Conservation (phyloP, 306 rosid species). For the Quillaja saponaria region DNA sequence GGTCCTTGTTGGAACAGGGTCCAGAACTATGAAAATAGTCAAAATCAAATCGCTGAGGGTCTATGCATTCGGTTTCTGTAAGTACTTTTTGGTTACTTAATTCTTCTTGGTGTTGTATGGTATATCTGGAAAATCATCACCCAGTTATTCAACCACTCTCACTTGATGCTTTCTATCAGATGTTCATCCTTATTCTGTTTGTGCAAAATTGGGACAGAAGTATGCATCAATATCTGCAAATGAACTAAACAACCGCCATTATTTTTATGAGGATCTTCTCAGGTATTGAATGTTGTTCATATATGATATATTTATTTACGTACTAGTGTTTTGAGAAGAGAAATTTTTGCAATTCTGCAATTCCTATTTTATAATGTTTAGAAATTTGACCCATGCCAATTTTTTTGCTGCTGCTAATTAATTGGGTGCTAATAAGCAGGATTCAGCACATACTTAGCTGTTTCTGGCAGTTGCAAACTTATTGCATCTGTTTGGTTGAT, state of each 20-base stretch:
- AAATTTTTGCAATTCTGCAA: slow-evolving; percentile 5
- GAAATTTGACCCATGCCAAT: background rate
- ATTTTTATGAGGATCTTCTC: slow-evolving; percentile 86
- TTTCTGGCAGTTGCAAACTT: slow-evolving; percentile 12
- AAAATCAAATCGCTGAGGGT: slow-evolving; percentile 78
- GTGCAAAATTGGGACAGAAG: slow-evolving; percentile 87
- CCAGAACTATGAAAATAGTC: slow-evolving; percentile 74
- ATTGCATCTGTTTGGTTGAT: slow-evolving; percentile 26
- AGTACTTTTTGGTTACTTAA: slow-evolving; percentile 43
- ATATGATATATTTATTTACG: slow-evolving; percentile 2
- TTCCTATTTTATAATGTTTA: background rate
- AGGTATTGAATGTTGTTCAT: slow-evolving; percentile 52
- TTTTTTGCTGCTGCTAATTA: background rate
- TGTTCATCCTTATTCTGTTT: slow-evolving; percentile 74
- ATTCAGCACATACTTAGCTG: slow-evolving; percentile 17
- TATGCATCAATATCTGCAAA: slow-evolving; percentile 70
- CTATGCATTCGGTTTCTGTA: slow-evolving; percentile 98
- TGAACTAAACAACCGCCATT: slow-evolving; percentile 57
- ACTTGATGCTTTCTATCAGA: slow-evolving; percentile 46
- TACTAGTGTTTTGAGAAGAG: background rate
- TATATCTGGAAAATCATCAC: slow-evolving; percentile 18
- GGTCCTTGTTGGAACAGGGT: slow-evolving; percentile 96
- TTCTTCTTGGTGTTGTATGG: slow-evolving; percentile 11
- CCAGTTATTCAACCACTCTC: slow-evolving; percentile 7
- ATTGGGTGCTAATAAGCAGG: slow-evolving; percentile 17